phyloP scores from a whole-genome alignment of 352 stramenopile genomes.

The Phytophthora rubi region DNA sequence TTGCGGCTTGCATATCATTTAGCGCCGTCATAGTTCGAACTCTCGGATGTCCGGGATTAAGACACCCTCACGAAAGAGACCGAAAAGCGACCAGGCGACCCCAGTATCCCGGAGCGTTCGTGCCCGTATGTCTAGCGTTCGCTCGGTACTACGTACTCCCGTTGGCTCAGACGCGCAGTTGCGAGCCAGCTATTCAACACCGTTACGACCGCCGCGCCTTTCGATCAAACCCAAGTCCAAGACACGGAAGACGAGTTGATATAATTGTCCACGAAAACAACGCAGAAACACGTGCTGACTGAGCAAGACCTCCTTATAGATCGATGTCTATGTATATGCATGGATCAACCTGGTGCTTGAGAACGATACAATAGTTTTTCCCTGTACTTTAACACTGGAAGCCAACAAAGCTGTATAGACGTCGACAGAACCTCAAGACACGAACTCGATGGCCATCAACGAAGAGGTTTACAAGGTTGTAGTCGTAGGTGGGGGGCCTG shows the following conservation, averaged over 20 bases:
- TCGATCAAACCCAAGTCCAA: slow-evolving; percentile 18
- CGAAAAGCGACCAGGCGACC: slow-evolving; percentile 22
- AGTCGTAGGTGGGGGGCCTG: slow-evolving; percentile 71
- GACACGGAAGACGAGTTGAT: slow-evolving; percentile 36
- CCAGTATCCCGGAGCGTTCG: slow-evolving; percentile 46
- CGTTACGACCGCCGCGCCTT: slow-evolving; percentile 42
- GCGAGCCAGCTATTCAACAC: slow-evolving; percentile 80
- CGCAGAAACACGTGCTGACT: neutral
- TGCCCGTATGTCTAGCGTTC: slow-evolving; percentile 59
- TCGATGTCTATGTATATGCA: slow-evolving; percentile 35
- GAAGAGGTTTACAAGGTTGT: slow-evolving; percentile 73
- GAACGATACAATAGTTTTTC: slow-evolving; percentile 3
- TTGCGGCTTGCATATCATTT: neutral
- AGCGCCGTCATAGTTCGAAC: slow-evolving; percentile 36
- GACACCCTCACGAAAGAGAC: slow-evolving; percentile 38
- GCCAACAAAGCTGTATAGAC: neutral
- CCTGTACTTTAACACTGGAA: slow-evolving; percentile 3
- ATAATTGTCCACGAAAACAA: slow-evolving; percentile 17
- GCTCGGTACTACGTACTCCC: slow-evolving; percentile 51
- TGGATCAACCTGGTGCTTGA: neutral
- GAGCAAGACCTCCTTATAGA: slow-evolving; percentile 9
- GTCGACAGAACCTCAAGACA: neutral
- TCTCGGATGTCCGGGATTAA: slow-evolving; percentile 28
- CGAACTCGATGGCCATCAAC: slow-evolving; percentile 23
- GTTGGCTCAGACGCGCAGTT: slow-evolving; percentile 72